Base-by-base conservation (phyloP, 129 eudicot species). In the Flaveria brownii region DNA sequence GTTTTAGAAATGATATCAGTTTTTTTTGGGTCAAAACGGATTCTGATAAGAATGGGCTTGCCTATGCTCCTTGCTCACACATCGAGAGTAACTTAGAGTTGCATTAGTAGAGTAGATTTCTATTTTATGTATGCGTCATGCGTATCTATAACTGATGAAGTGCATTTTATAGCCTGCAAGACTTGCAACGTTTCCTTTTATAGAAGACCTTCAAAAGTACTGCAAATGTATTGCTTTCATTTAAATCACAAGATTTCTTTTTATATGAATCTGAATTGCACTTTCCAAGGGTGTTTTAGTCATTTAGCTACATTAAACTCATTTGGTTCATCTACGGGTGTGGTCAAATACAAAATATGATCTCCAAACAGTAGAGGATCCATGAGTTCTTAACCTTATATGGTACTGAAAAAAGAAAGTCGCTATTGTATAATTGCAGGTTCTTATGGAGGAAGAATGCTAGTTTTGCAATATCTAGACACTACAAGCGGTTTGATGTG, bases 371-470 rank as follows among this genome's bases (percentile, higher is more conserved):
- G 33, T 57, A 57, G 64, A 20, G 28, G 16, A 57, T 57, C 64
- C 33, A 57, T n/a, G 33, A 57, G 64, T 20, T 54, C 9, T 22
- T 22, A 57, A 22, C 30, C 15, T 4, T 22, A 57, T 57, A 57
- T 57, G 13, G 50, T 45, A 2, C 50, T 45, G 14, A 45, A 45
- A 45, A 5, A 45, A 45, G 49, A 45, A 9, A 11, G 50, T 2
- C 14, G 13, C 50, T 45, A 45, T 45, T 45, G 50, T 45, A 11
- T 45, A 13, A 63, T 77, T 81, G 15, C 85, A 92, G 98, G 85
- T 92, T 90, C 75, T 78, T 92, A 82, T 92, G 96, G 98, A 90
- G 98, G 76, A 80, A 88, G 86, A 92, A 90, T 85, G 88, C 89
- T 10, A 92, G 86, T 73, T 92, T 92, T 80, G 96, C 96, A 61